Conservation (phyloP, 2,329 filamentous ascomycete genomes). For the Ophiostoma ips region DNA sequence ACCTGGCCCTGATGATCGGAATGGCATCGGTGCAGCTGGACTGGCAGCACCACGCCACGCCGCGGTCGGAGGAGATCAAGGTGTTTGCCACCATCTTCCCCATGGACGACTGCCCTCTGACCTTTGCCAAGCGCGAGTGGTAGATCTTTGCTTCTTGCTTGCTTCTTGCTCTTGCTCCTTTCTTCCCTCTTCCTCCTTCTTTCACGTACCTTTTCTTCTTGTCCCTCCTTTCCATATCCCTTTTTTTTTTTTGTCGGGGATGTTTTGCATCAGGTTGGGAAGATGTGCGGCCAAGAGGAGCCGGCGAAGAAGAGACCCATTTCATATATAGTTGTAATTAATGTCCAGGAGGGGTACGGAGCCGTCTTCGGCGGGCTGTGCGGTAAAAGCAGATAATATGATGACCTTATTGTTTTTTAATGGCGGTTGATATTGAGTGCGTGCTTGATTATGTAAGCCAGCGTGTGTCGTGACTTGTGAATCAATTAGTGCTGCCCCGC, state of each 20-base stretch:
- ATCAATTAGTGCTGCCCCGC: too few species aligned
- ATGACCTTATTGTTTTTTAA: neutral
- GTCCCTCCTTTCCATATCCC: too few species aligned
- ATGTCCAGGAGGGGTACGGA: neutral
- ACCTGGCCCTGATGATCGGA: conserved; percentile 78
- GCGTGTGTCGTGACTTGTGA: neutral
- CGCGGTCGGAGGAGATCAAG: conserved; percentile 82
- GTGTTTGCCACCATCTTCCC: conserved; percentile 98
- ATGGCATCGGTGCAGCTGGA: conserved; percentile 78
- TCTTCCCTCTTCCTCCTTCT: neutral
- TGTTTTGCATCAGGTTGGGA: neutral
- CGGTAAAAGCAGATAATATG: neutral
- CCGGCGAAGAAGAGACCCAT: neutral
- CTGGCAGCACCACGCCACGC: conserved; percentile 80
- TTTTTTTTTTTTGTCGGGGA: neutral
- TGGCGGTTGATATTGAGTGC: neutral
- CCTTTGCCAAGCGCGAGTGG: conserved; percentile 46
- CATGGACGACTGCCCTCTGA: conserved; percentile 75
- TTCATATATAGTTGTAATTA: conserved; percentile 9
- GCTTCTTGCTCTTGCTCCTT: too few species aligned
- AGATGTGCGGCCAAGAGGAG: neutral
- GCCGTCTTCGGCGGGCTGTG: neutral
- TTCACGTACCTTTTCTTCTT: neutral
- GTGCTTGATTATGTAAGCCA: too few species aligned
- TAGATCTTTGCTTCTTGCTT: conserved; percentile 15